phyloP scores from a whole-genome alignment of 1,139 yeast species.

The Scheffersomyces illinoinensis region DNA sequence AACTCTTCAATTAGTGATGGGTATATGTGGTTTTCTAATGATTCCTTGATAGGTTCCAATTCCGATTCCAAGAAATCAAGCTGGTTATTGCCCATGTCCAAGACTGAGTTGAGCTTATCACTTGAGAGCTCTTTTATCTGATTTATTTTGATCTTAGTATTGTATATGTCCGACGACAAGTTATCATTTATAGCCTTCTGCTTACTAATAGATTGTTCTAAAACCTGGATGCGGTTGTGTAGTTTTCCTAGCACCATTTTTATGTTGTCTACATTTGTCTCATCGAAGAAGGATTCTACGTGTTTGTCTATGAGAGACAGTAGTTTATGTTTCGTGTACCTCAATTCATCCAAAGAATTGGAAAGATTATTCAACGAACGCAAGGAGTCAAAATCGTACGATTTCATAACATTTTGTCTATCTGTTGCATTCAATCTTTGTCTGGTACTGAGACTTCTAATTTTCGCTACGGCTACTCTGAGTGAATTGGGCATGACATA shows the following conservation, averaged over 20 bases:
- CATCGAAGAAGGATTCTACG: slow-evolving; percentile 12
- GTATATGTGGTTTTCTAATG: slow-evolving; percentile 18
- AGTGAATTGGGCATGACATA: slow-evolving; percentile 21
- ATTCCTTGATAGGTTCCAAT: slow-evolving; percentile 27
- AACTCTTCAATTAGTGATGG: slow-evolving; percentile 24
- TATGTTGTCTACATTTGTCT: slow-evolving; percentile 11
- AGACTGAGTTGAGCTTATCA: slow-evolving; percentile 17
- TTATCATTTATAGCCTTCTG: slow-evolving; percentile 28
- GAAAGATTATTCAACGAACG: slow-evolving; percentile 33
- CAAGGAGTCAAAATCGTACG: slow-evolving; percentile 23
- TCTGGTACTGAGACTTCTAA: neutral
- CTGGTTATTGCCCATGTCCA: slow-evolving; percentile 21
- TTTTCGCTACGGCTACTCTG: slow-evolving; percentile 4
- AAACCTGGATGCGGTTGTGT: slow-evolving; percentile 2
- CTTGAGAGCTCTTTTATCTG: slow-evolving; percentile 18
- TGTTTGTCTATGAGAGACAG: slow-evolving; percentile 10
- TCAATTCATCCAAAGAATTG: slow-evolving; percentile 33
- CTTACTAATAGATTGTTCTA: slow-evolving; percentile 19
- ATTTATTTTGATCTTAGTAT: slow-evolving; percentile 25
- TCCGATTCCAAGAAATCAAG: slow-evolving; percentile 32
- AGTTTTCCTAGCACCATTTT: slow-evolving; percentile 4
- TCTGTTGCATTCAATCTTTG: neutral
- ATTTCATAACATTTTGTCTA: neutral
- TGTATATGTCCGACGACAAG: slow-evolving; percentile 26
- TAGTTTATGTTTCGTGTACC: slow-evolving; percentile 11